A percentile compares a stretch with the other conserved stretches of the same genome.
These are phyloP conservation scores for Kickxella alabastrina DNA, from an alignment of 192 early-diverging fungal species.

Conservation along the genomic window DNA sequence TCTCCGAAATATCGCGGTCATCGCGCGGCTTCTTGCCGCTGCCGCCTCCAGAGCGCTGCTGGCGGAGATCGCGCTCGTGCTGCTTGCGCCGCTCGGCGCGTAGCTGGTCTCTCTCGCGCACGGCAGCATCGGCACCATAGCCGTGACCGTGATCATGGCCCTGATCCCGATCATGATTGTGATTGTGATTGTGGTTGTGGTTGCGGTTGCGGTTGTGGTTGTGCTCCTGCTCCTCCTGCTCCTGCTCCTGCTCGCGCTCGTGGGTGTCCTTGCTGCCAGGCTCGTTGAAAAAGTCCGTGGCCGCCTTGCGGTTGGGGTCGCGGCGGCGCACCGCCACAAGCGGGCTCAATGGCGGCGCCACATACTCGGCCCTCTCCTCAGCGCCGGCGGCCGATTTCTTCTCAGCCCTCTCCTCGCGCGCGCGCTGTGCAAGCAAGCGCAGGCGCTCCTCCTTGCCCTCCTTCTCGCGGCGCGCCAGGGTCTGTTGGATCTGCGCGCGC, in stretches of 20 bases:
- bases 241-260: neutral
- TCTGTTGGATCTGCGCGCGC: slow-evolving; percentile 85
- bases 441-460: slow-evolving; percentile 89
- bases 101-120: slow-evolving; percentile 79
- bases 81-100: slow-evolving; percentile 79
- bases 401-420: slow-evolving; percentile 90
- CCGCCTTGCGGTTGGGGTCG: slow-evolving; percentile 10
- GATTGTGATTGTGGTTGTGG: no score
- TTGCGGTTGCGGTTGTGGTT: no score
- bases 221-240: no score
- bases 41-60: slow-evolving; percentile 82
- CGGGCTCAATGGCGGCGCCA: slow-evolving; percentile 12
- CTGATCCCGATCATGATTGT: neutral
- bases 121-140: slow-evolving; percentile 31
- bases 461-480: slow-evolving; percentile 91
- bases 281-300: slow-evolving; percentile 33
- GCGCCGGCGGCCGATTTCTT: slow-evolving; percentile 45
- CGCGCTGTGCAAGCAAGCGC: slow-evolving; percentile 84
- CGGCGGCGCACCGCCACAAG: neutral
- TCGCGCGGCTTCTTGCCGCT: slow-evolving; percentile 69
- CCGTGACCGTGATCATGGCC: neutral
- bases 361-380: slow-evolving; percentile 10
- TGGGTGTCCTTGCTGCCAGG: slow-evolving; percentile 16
- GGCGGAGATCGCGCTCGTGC: slow-evolving; percentile 80
- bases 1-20: slow-evolving; percentile 96